Evolutionary conservation across 2,329 filamentous ascomycete genomes (phyloP).

Genomic region (Zalaria sp.): DNA sequence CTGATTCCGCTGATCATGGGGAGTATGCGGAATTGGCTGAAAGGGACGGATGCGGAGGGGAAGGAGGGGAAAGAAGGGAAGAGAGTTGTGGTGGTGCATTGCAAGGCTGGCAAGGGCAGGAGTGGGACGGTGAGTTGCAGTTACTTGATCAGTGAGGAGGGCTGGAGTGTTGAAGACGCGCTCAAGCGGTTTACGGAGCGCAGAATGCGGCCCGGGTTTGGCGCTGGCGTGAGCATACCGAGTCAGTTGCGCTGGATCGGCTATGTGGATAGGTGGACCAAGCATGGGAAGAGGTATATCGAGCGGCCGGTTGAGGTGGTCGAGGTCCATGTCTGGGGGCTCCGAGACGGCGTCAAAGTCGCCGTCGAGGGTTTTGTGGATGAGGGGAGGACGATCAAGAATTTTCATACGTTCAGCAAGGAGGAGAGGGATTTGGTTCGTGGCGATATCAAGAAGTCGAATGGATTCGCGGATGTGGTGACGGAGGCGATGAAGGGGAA

Average conservation of each 20-base stretch:
- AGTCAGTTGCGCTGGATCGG: conserved; percentile 78
- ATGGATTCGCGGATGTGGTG: conserved; percentile 29
- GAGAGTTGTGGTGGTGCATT: conserved; percentile 82
- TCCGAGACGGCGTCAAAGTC: conserved; percentile 78
- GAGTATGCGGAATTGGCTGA: conserved; percentile 82
- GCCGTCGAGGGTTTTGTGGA: conserved; percentile 73
- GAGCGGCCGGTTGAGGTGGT: conserved; percentile 73
- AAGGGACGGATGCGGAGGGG: conserved; percentile 30
- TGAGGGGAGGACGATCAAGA: conserved; percentile 76
- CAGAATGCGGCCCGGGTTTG: conserved; percentile 81
- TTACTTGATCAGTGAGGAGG: conserved; percentile 80
- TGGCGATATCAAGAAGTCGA: conserved; percentile 31
- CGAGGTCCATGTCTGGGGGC: conserved; percentile 81
- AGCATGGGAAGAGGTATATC: conserved; percentile 61
- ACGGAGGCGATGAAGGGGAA: conserved; percentile 24
- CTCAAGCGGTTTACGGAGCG: conserved; percentile 60
- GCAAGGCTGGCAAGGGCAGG: conserved; percentile 90
- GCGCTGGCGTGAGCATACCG: conserved; percentile 79
- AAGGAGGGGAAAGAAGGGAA: conserved; percentile 20
- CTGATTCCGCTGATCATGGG: conserved; percentile 81
- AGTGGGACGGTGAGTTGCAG: conserved; percentile 79
- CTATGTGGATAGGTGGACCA: conserved; percentile 82
- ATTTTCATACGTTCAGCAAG: conserved; percentile 65
- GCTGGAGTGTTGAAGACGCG: conserved; percentile 51
- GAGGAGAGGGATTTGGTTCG: conserved; percentile 56